These are phyloP conservation scores for Penicillium diatomitis DNA, from an alignment of 495 filamentous ascomycete species.

Conservation along the genomic window DNA sequence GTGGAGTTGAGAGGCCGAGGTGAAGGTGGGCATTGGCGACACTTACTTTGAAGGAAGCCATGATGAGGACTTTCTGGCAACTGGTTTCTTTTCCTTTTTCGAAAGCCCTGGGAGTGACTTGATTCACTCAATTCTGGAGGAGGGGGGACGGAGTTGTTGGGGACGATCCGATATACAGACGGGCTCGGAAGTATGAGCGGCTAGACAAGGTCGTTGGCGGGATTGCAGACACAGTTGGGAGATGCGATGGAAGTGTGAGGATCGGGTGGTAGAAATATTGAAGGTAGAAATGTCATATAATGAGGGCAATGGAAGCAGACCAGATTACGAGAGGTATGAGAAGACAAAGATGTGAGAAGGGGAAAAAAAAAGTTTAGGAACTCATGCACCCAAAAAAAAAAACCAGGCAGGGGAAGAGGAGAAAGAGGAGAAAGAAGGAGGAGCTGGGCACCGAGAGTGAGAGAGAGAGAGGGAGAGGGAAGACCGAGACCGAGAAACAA, in stretches of 20 bases:
- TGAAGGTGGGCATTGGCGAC: not conserved
- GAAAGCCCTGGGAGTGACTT: constrained; percentile 22
- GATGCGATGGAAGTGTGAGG: not conserved
- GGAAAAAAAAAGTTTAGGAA: not conserved
- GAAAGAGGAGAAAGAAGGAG: constrained; percentile 8
- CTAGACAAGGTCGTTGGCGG: too few species aligned
- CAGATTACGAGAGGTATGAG: constrained; percentile 1
- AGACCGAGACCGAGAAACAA: constrained; percentile 4
- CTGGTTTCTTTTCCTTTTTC: constrained; percentile 9
- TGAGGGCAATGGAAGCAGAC: constrained; percentile 2
- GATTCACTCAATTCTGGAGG: constrained; percentile 18
- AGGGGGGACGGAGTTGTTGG: constrained; percentile 16
- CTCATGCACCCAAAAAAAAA: not conserved
- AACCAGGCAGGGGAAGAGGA: constrained; percentile 1
- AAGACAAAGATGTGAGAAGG: not conserved
- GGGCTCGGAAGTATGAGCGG: too few species aligned
- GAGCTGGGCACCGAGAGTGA: constrained; percentile 1
- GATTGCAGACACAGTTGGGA: not conserved
- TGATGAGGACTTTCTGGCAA: constrained; percentile 27
- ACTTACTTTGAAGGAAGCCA: constrained; percentile 42
- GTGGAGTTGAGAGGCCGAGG: not conserved
- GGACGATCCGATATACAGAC: constrained; percentile 2
- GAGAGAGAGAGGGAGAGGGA: not conserved
- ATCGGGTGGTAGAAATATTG: not conserved
- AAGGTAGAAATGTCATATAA: not conserved